Conservation (phyloP, 306 rosid genomes). For the Glycyrrhiza uralensis region DNA sequence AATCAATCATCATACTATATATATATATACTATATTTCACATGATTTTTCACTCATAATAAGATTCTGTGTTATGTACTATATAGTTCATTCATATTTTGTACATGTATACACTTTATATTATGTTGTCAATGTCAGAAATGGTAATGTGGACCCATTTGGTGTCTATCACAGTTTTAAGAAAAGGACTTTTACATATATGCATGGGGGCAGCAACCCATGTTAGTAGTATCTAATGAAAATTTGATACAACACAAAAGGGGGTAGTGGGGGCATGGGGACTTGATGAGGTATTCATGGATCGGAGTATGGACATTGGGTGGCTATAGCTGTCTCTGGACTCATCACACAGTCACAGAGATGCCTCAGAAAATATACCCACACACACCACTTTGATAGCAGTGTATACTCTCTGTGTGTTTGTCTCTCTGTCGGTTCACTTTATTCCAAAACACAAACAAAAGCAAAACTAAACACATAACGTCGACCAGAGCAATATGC, state of each 20-base stretch:
- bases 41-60: too few species aligned
- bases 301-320: too few species aligned
- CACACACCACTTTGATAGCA: conserved; percentile 6
- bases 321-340: not conserved
- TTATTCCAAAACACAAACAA: conserved; percentile 21
- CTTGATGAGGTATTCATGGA: too few species aligned
- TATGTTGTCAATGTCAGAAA: not conserved
- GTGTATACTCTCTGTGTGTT: not conserved
- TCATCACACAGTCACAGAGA: not conserved
- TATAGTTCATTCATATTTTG: not conserved
- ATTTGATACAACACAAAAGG: too few species aligned
- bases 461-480: too few species aligned
- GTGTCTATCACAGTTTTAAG: not conserved
- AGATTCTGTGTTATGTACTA: not conserved
- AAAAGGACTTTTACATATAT: not conserved
- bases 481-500: too few species aligned
- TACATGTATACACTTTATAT: not conserved
- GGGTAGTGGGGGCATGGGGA: not conserved
- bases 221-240: too few species aligned
- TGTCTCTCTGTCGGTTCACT: conserved; percentile 22
- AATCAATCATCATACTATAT: too few species aligned
- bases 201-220: not conserved
- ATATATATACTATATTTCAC: too few species aligned
- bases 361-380: not conserved
- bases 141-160: not conserved